Evolutionary conservation across 768 basidiomycete species (phyloP), one percentile per base, ranked within the genome.

Genomic region (Amylocystis lapponica): DNA sequence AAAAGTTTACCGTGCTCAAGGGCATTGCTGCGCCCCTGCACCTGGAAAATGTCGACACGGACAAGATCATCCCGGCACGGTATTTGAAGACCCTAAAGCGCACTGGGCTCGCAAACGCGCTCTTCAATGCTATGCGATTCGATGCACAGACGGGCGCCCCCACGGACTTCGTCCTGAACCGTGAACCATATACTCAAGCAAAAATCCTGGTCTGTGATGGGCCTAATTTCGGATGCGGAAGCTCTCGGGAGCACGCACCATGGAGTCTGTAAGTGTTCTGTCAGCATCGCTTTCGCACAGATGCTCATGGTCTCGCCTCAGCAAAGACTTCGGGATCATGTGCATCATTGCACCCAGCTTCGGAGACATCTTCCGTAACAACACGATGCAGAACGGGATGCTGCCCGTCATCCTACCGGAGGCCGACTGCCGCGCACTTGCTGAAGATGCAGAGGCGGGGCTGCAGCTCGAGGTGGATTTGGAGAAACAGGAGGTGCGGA

Each of bases 371-470:
- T 78, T 78, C 68, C 68, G 66, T 43, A 76, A 69, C 58, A 79
- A 78, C 65, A 74, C 73, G 52, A 74, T 78, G 71, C 79, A 81
- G 63, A 81, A 82, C 64, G 79, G 79, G 38, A 77, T 80, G 72
- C 63, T 81, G 34, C 75, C 77, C 20, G 64, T 81, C 49, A 60
- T 66, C 20, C 68, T 81, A 9, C 62, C 78, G 5, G 65, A 67
- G 46, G 69, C 65, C 37, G 62, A 74, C 45, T 75, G 78, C 56
- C 66, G 63, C 36, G 60, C 57, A 40, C 68, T 82, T 35, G 68
- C 70, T 36, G 66, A 69, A 45, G 79, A 81, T 53, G 79, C 77
- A 9, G 58, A 63, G 43, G 66, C 69, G 7, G 74, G 74, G 12
- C 55, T 66, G 13, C 71, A 78, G 57, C 64, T 82, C 41, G 75